Base-by-base conservation (phyloP, 1,284 basidiomycete genomes). In the Hemileia vastatrix region DNA sequence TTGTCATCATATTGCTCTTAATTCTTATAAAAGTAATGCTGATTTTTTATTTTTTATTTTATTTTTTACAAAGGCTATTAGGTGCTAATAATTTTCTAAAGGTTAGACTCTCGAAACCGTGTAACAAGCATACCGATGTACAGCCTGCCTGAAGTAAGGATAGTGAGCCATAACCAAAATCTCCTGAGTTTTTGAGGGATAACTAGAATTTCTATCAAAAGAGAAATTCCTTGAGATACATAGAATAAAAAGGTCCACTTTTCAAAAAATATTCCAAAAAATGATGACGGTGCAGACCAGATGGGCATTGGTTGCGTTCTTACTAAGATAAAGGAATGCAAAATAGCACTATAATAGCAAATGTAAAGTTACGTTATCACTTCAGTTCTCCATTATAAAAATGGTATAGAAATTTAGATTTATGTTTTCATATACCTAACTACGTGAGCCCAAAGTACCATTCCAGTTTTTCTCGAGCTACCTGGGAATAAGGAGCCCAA, bases 101-200 rank as follows among this genome's bases (percentile, higher is more conserved):
- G n/a, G n/a, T n/a, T n/a, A n/a, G n/a, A n/a, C n/a, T n/a, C n/a
- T n/a, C n/a, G n/a, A n/a, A n/a, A n/a, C n/a, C n/a, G n/a, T n/a
- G n/a, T n/a, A n/a, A 56, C n/a, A 13, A 56, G n/a, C 3, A 15
- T 24, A 6, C 47, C 36, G 18, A 56, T 47, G 21, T 56, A 56
- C 36, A 23, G 47, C 24, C 43, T 36, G 19, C 54, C 54, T 1
- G 54, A n/a, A 18, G 27, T 5, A 24, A 56, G 24, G 21, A 56
- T 45, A 3, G 40, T 56, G 31, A 56, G 8, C 54, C 54, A 56
- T 11, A 56, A 40, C 54, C 54, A 56, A 19, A 56, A 2, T 15
- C 43, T 9, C n/a, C 19, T 40, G 8, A 23, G 13, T 11, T 13
- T 6, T 4, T 2, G 2, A 13, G 54, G 54, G 6, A 56, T 31